These are phyloP conservation scores for Trichosphaerium sp. DNA, from an alignment of 78 protist genomes.

Conservation along the genomic window DNA sequence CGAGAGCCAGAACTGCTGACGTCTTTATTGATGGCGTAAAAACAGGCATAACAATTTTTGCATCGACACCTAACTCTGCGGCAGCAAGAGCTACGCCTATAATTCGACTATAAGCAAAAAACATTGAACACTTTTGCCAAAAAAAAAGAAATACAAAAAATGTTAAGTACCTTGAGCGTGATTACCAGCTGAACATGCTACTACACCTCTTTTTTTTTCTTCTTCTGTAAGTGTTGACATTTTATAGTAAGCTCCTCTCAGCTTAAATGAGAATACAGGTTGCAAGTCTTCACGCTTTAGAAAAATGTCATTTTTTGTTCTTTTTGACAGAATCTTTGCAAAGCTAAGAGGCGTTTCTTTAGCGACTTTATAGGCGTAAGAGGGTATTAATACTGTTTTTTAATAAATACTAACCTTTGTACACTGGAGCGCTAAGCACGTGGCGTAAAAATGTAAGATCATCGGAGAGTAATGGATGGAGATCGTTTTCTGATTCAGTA, in stretches of 20 bases:
- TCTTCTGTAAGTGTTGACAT: slow-evolving; percentile 39
- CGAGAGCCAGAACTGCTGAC: slow-evolving; percentile 20
- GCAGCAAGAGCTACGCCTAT: slow-evolving; percentile 52
- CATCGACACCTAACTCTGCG: slow-evolving; percentile 29
- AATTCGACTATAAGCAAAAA: too few species aligned
- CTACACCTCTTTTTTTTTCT: slow-evolving; percentile 14
- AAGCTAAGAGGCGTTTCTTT: slow-evolving; percentile 12
- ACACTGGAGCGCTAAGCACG: too few species aligned
- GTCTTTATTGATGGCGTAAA: slow-evolving; percentile 57
- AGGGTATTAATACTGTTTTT: too few species aligned
- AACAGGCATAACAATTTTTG: slow-evolving; percentile 61
- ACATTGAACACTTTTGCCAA: too few species aligned
- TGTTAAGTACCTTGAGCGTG: slow-evolving; percentile 86
- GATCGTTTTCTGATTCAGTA: too few species aligned
- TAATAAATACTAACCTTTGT: too few species aligned
- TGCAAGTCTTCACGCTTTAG: slow-evolving; percentile 56
- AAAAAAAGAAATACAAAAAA: too few species aligned
- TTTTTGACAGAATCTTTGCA: neutral
- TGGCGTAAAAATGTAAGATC: too few species aligned
- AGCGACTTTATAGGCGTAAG: slow-evolving; percentile 26
- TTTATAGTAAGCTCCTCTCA: slow-evolving; percentile 70
- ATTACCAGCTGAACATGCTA: slow-evolving; percentile 66
- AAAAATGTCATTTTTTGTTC: neutral
- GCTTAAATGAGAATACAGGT: slow-evolving; percentile 49
- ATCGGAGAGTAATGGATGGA: too few species aligned